Conservation (phyloP, 768 basidiomycete genomes). For the Symmetrospora coprosmae region DNA sequence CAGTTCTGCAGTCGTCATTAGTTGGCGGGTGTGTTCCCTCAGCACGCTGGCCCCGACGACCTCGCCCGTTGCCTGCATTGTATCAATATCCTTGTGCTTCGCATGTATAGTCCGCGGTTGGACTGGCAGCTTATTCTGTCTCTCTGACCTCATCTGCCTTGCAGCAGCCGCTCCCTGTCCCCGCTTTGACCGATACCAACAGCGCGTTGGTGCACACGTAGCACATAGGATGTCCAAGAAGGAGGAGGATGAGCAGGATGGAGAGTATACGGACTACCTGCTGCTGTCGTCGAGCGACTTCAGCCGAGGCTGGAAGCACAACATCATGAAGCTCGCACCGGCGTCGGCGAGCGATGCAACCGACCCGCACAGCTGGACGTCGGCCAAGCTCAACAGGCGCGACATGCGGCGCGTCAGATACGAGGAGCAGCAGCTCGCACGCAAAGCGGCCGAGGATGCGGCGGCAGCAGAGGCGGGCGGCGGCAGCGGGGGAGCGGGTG, state of each 20-base stretch:
- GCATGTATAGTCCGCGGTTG: no score
- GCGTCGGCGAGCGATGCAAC: conserved; percentile 3
- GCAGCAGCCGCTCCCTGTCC: no score
- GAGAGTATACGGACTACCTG: conserved; percentile 20
- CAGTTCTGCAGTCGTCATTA: no score
- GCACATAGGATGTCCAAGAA: no score
- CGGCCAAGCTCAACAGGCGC: conserved; percentile 19
- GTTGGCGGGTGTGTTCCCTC: no score
- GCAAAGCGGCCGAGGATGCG: conserved; percentile 12
- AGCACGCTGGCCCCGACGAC: no score
- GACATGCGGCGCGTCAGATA: conserved; percentile 20
- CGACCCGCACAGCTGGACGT: conserved; percentile 3
- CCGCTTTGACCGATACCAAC: no score
- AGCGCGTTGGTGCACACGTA: no score
- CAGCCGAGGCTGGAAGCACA: conserved; percentile 21
- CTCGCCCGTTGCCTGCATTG: no score
- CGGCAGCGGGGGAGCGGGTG: not conserved
- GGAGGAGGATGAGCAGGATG: conserved; percentile 9
- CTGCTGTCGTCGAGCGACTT: conserved; percentile 14
- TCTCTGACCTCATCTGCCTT: no score
- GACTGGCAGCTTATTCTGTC: no score
- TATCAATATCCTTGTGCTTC: no score
- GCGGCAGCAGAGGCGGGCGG: conserved; percentile 3
- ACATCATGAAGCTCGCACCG: conserved; percentile 19
- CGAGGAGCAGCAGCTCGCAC: conserved; percentile 7